Percentiles rank a stretch among this genome's conserved stretches.
These are phyloP conservation scores for Euphorbia pulcherrima DNA, from an alignment of 345 rosid species.

Conservation along the genomic window DNA sequence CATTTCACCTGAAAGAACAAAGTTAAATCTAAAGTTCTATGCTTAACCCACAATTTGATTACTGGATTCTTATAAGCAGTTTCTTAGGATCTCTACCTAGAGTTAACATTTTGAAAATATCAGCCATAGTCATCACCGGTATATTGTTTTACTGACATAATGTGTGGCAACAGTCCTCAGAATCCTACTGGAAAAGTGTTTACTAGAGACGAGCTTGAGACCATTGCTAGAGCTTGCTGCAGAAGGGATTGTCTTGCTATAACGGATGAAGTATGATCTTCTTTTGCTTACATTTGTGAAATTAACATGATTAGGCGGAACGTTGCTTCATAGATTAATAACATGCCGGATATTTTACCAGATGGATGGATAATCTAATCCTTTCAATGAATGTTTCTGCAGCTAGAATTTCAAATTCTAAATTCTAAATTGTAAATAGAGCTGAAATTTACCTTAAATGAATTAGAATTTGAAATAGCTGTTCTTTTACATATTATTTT, in stretches of 20 bases:
- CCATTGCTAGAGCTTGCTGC: constrained; percentile 51
- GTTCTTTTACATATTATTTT: not conserved
- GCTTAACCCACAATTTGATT: not conserved
- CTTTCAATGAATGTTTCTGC: too few species aligned
- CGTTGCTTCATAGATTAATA: not conserved
- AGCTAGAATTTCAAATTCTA: not conserved
- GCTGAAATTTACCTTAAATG: not conserved
- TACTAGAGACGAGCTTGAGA: constrained; percentile 44
- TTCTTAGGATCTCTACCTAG: not conserved
- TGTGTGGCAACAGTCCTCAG: constrained; percentile 48
- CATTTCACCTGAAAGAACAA: not conserved
- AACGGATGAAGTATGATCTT: constrained; percentile 51
- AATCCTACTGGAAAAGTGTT: constrained; percentile 76
- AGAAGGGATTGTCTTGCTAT: constrained; percentile 48
- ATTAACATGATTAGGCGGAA: constrained; percentile 3
- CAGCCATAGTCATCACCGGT: not conserved
- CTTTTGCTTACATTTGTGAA: constrained; percentile 11
- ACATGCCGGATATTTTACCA: too few species aligned
- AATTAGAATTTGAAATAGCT: not conserved
- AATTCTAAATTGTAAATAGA: not conserved
- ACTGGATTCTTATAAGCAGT: not conserved
- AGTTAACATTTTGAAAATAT: not conserved
- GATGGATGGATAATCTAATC: too few species aligned
- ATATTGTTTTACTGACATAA: constrained; percentile 20
- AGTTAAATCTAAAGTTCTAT: not conserved